phyloP scores from a whole-genome alignment of 495 filamentous ascomycete species.

The Clavariopsis aquatica region DNA sequence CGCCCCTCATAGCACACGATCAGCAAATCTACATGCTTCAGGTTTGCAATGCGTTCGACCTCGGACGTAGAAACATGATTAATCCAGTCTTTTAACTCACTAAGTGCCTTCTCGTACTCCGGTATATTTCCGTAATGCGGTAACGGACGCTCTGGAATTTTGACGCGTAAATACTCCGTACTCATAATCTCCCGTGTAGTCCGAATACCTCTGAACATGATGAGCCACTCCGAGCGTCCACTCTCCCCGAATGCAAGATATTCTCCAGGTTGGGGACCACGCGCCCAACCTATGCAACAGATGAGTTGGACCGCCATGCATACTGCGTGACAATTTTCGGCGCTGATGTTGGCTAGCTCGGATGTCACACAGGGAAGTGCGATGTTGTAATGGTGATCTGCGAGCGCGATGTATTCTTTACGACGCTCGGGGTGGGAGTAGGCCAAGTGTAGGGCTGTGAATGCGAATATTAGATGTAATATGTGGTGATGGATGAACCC shows the following conservation, averaged over 20 bases:
- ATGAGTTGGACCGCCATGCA: constrained; percentile 15
- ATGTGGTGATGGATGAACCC: constrained; percentile 1
- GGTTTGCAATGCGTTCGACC: not conserved
- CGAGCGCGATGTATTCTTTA: constrained; percentile 5
- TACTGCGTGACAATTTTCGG: constrained; percentile 3
- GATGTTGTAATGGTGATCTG: constrained; percentile 9
- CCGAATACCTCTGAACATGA: constrained; percentile 20
- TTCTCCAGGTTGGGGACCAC: constrained; percentile 7
- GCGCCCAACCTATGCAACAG: constrained; percentile 12
- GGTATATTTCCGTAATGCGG: not conserved
- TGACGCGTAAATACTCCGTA: not conserved
- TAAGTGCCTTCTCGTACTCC: not conserved
- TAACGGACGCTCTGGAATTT: not conserved
- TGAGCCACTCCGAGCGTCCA: constrained; percentile 21
- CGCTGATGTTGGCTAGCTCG: constrained; percentile 13
- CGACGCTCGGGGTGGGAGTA: not conserved
- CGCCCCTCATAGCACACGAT: constrained; percentile 1
- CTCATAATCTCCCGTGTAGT: not conserved
- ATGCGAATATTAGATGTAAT: constrained; percentile 7
- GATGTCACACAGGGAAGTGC: constrained; percentile 1
- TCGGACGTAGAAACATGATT: not conserved
- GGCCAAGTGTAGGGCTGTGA: constrained; percentile 12
- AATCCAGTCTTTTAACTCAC: not conserved
- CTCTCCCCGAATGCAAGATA: constrained; percentile 12
- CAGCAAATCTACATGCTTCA: not conserved